A percentile compares a stretch with the other conserved stretches of the same genome.
Conservation (phyloP, 352 stramenopile species). For the Phytophthora kernoviae region DNA sequence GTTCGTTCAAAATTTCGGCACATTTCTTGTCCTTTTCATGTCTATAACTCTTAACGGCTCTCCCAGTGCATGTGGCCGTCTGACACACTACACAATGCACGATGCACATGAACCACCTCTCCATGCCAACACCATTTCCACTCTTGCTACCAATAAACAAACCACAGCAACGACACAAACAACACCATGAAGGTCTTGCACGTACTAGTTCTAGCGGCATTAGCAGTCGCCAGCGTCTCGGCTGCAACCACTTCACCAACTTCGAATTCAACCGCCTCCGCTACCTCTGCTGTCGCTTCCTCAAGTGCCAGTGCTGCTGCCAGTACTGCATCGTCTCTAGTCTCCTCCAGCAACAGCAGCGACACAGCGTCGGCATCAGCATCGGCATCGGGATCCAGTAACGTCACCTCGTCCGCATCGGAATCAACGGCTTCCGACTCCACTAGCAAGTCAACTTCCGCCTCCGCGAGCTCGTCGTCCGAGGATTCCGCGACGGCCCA, state of each 20-base stretch:
- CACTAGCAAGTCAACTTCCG: constrained; percentile 1
- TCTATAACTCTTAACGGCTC: neutral
- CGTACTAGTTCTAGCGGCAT: constrained; percentile 29
- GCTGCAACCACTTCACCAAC: constrained; percentile 17
- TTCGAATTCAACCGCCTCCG: neutral
- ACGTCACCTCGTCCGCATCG: constrained; percentile 10
- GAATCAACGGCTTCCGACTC: neutral
- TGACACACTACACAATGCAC: neutral
- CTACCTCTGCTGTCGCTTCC: constrained; percentile 10
- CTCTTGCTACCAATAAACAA: neutral
- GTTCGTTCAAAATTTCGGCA: neutral
- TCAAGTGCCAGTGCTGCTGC: constrained; percentile 12
- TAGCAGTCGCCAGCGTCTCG: constrained; percentile 30
- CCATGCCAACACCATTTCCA: neutral
- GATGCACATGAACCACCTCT: neutral
- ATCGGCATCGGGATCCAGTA: constrained; percentile 7
- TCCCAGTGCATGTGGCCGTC: neutral
- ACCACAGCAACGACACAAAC: neutral
- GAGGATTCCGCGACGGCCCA: constrained; percentile 16
- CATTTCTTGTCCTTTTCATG: neutral
- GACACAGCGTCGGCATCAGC: neutral
- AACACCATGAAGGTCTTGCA: constrained; percentile 38
- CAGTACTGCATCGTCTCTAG: neutral
- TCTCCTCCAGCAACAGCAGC: too few relatives aligned
- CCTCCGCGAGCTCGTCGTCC: constrained; percentile 11